These are phyloP conservation scores for Westerdykella ornata DNA, from an alignment of 2,329 filamentous ascomycete genomes.

Conservation along the genomic window DNA sequence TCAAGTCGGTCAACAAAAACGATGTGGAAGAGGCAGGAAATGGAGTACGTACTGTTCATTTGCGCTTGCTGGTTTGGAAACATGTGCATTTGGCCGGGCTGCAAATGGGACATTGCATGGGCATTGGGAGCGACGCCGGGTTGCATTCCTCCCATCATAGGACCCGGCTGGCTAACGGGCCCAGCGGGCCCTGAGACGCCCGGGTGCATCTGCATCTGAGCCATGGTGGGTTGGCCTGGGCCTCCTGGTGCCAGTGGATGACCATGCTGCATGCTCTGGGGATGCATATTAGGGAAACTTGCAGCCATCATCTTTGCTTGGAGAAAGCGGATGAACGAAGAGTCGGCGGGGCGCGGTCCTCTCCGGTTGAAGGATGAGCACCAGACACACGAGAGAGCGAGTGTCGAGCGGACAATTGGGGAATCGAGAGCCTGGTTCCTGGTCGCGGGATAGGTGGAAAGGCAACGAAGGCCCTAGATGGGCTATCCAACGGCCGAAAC, in stretches of 20 bases:
- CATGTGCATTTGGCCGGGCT: constrained; percentile 54
- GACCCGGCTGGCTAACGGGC: constrained; percentile 60
- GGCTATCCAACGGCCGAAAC: too few relatives aligned
- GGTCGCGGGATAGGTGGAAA: too few relatives aligned
- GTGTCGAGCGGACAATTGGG: too few relatives aligned
- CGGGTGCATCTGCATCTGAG: constrained; percentile 67
- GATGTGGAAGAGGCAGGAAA: background rate
- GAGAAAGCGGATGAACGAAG: background rate
- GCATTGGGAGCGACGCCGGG: constrained; percentile 58
- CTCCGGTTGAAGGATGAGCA: too few relatives aligned
- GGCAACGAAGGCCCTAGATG: too few relatives aligned
- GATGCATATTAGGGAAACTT: constrained; percentile 64
- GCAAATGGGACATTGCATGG: constrained; percentile 67
- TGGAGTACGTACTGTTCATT: constrained; percentile 33
- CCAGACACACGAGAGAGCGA: too few relatives aligned
- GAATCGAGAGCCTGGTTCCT: too few relatives aligned
- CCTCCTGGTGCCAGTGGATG: constrained; percentile 62
- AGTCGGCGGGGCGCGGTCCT: background rate
- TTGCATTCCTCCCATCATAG: constrained; percentile 71
- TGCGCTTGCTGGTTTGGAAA: constrained; percentile 47
- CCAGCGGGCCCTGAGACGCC: constrained; percentile 64
- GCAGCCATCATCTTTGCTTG: constrained; percentile 59
- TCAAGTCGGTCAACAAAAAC: constrained; percentile 12
- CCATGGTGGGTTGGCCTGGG: constrained; percentile 58
- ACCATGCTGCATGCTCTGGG: constrained; percentile 60